Evolutionary conservation across 2,329 filamentous ascomycete genomes (phyloP).

Genomic region (Xylaria sp.): DNA sequence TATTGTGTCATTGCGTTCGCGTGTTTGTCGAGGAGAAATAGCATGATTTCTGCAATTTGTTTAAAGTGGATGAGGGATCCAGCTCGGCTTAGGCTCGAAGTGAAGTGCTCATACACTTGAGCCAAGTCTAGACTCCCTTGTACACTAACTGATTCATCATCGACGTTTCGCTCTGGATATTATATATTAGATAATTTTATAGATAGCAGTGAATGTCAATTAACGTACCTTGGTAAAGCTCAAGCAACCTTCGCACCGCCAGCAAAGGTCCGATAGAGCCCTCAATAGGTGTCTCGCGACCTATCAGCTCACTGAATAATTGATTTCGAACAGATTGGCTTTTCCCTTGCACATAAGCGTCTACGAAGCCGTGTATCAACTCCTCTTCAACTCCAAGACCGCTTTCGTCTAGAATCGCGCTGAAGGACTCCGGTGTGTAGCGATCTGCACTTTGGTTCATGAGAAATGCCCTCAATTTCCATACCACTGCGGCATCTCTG

Average conservation of each 20-base stretch:
- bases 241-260: slow-evolving; percentile 44
- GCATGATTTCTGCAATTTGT: slow-evolving; percentile 44
- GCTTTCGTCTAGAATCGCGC: slow-evolving; percentile 40
- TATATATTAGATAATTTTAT: slow-evolving; percentile 33
- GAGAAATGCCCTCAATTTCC: slow-evolving; percentile 49
- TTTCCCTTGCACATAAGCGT: slow-evolving; percentile 44
- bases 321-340: slow-evolving; percentile 36
- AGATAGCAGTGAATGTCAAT: not conserved
- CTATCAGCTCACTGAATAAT: slow-evolving; percentile 42
- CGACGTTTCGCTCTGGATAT: slow-evolving; percentile 29
- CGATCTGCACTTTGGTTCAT: slow-evolving; percentile 41
- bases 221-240: slow-evolving; percentile 41
- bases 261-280: slow-evolving; percentile 43
- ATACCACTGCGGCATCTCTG: slow-evolving; percentile 40
- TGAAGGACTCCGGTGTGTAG: slow-evolving; percentile 38
- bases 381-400: slow-evolving; percentile 39
- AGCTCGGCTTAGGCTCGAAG: slow-evolving; percentile 40
- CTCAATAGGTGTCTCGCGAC: slow-evolving; percentile 36
- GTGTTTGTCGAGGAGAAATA: slow-evolving; percentile 61
- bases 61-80: slow-evolving; percentile 47
- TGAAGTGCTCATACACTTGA: slow-evolving; percentile 43
- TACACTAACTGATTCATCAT: slow-evolving; percentile 9
- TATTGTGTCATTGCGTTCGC: slow-evolving; percentile 65
- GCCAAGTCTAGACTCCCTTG: slow-evolving; percentile 43
- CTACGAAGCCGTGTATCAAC: slow-evolving; percentile 44